Percentiles rank a stretch among this genome's conserved stretches.
phyloP scores from a whole-genome alignment of 1,284 basidiomycete species.

The Gomphus bonarii region DNA sequence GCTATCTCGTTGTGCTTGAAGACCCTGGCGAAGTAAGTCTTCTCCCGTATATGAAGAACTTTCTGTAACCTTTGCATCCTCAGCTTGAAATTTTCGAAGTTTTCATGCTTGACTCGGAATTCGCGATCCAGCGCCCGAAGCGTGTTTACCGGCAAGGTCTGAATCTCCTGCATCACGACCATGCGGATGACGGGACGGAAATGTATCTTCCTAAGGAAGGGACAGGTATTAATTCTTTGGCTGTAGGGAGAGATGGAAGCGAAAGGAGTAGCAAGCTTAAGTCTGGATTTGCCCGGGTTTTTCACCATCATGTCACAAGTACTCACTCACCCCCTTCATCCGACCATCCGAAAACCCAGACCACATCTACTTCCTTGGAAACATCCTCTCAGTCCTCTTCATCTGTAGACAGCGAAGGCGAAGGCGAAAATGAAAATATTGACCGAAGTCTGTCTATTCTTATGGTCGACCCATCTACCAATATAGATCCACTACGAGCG shows the following conservation, averaged over 20 bases:
- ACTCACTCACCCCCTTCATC: neutral
- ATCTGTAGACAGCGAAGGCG: conserved; percentile 12
- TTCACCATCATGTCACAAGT: neutral
- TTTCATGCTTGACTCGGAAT: conserved; percentile 87
- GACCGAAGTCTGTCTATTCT: conserved; percentile 33
- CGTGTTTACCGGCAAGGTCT: conserved; percentile 73
- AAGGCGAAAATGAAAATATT: conserved; percentile 5
- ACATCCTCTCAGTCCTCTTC: conserved; percentile 24
- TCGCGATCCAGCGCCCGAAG: conserved; percentile 73
- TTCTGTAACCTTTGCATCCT: neutral
- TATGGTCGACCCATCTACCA: conserved; percentile 69
- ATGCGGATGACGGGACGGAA: conserved; percentile 12
- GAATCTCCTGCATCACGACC: conserved; percentile 40
- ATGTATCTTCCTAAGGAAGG: conserved; percentile 14
- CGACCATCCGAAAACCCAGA: neutral
- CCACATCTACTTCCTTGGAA: conserved; percentile 16
- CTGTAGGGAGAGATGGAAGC: conserved; percentile 18
- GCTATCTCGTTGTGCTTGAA: conserved; percentile 81
- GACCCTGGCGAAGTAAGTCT: conserved; percentile 73
- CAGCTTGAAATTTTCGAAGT: conserved; percentile 84
- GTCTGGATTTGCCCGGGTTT: neutral
- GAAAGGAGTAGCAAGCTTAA: conserved; percentile 3
- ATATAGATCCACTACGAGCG: conserved; percentile 41
- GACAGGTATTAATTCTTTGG: conserved; percentile 15
- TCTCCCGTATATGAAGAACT: neutral